Conservation (phyloP, 257 asterid species). For the Gentiana dahurica region DNA sequence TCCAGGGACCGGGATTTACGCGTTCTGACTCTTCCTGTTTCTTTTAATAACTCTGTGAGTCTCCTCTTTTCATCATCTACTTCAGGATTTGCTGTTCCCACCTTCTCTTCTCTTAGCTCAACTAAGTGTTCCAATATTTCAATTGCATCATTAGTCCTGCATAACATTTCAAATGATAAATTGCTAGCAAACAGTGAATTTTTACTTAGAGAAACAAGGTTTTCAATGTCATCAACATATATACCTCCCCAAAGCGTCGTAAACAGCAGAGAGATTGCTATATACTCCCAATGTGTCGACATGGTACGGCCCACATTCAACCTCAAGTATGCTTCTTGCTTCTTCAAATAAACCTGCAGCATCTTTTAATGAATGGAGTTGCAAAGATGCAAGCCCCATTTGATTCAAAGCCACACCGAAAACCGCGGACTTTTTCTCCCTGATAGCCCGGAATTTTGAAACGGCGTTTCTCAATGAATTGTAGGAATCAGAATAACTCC, state of each 20-base stretch:
- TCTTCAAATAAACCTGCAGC: slow-evolving; percentile 41
- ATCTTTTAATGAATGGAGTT: slow-evolving; percentile 31
- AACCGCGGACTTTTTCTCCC: slow-evolving; percentile 33
- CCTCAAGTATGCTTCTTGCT: slow-evolving; percentile 32
- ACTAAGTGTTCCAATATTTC: slow-evolving; percentile 76
- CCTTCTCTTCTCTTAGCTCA: slow-evolving; percentile 79
- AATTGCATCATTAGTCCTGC: slow-evolving; percentile 72
- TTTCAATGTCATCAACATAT: neutral
- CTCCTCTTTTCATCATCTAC: slow-evolving; percentile 78
- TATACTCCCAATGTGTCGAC: slow-evolving; percentile 36
- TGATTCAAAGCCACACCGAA: slow-evolving; percentile 35
- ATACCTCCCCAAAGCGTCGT: slow-evolving; percentile 85
- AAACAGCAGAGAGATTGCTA: slow-evolving; percentile 38
- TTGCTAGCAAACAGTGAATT: neutral
- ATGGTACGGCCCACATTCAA: slow-evolving; percentile 31
- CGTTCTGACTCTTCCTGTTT: slow-evolving; percentile 55
- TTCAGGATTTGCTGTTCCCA: slow-evolving; percentile 79
- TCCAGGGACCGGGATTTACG: slow-evolving; percentile 61
- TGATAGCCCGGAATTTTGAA: slow-evolving; percentile 25
- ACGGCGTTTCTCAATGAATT: slow-evolving; percentile 26
- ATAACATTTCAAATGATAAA: neutral
- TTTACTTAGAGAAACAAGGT: neutral
- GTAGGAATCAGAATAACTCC: slow-evolving; percentile 26
- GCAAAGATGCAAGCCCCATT: slow-evolving; percentile 36
- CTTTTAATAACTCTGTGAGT: slow-evolving; percentile 51